These are phyloP conservation scores for Aspergillus pseudonomiae DNA, from an alignment of 2,329 filamentous ascomycete genomes.

Conservation along the genomic window DNA sequence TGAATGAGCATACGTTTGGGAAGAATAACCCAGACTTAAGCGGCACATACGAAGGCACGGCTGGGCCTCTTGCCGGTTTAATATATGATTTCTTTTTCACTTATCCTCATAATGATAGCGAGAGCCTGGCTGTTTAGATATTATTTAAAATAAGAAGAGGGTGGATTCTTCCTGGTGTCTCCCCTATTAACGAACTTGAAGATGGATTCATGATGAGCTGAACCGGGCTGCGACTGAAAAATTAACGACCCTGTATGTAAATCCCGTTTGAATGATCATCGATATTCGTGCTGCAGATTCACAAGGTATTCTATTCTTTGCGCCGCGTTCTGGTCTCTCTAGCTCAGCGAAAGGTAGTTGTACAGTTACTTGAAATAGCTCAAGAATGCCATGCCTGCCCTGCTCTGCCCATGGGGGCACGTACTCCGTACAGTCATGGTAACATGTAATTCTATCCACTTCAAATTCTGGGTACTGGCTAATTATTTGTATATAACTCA, in stretches of 20 bases:
- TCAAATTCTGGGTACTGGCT: neutral
- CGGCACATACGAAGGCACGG: neutral
- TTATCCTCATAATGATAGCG: neutral
- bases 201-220: neutral
- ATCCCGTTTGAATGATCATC: too few relatives aligned
- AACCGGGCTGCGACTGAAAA: neutral
- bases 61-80: neutral
- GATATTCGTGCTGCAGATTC: too few relatives aligned
- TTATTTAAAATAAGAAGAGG: neutral
- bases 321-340: neutral
- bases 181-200: neutral
- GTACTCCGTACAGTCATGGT: neutral
- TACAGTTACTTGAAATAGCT: neutral
- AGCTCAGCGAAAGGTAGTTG: neutral
- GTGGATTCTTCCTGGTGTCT: neutral
- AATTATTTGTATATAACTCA: neutral
- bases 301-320: too few relatives aligned
- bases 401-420: neutral
- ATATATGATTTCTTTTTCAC: neutral
- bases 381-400: neutral
- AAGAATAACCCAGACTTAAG: neutral
- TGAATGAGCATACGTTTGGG: slow-evolving; percentile 2
- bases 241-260: neutral
- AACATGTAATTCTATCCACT: neutral
- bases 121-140: neutral